phyloP scores from a whole-genome alignment of 2,329 filamentous ascomycete genomes.

The Corniculantispora saksenae region DNA sequence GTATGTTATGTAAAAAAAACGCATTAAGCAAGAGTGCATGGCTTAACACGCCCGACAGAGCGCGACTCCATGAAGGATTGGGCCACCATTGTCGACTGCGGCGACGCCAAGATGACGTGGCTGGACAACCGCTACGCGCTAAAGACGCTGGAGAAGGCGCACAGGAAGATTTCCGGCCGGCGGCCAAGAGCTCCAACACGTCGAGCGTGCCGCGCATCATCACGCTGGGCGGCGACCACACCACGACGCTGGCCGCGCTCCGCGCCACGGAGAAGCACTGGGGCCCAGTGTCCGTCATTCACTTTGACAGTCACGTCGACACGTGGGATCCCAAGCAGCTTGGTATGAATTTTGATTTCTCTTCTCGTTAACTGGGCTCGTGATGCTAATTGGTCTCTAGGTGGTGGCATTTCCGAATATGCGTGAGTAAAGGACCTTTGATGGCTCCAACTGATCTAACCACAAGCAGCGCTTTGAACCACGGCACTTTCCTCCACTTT shows the following conservation, averaged over 20 bases:
- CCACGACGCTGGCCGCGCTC: conserved; percentile 65
- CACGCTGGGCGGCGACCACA: conserved; percentile 71
- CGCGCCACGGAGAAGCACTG: conserved; percentile 62
- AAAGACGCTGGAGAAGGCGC: conserved; percentile 27
- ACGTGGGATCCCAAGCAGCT: conserved; percentile 27
- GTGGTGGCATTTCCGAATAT: conserved; percentile 27
- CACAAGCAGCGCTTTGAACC: conserved; percentile 24
- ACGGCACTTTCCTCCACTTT: conserved; percentile 29
- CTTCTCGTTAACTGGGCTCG: background rate
- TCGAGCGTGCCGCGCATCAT: conserved; percentile 43
- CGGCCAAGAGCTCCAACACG: conserved; percentile 19
- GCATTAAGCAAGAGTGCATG: no score
- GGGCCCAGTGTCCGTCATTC: conserved; percentile 64
- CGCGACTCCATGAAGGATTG: conserved; percentile 43
- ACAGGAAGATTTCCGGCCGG: conserved; percentile 22
- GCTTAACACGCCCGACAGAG: conserved; percentile 14
- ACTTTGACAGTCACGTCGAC: conserved; percentile 64
- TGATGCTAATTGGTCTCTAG: background rate
- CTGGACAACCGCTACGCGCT: conserved; percentile 27
- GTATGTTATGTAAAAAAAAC: conserved; percentile 14
- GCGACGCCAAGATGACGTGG: conserved; percentile 50
- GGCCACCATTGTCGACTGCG: conserved; percentile 79
- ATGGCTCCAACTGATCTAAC: background rate
- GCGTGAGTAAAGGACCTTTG: conserved; percentile 11
- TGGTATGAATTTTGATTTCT: conserved; percentile 10